Base-by-base conservation (phyloP, 2,329 filamentous ascomycete species). In the Coniochaeta prunicola region DNA sequence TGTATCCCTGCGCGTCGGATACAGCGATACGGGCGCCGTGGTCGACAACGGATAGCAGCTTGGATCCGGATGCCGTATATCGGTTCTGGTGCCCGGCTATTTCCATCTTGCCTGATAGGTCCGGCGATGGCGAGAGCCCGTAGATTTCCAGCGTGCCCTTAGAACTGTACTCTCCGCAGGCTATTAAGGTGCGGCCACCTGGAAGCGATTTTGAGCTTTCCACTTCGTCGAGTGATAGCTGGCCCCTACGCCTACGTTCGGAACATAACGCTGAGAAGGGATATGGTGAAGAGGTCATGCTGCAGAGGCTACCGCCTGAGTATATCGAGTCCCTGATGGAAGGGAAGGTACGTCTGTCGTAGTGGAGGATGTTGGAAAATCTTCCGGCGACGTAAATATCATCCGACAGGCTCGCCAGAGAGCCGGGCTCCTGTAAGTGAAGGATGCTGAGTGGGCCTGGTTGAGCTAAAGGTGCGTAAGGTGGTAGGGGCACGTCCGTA, bases 101-200 rank as follows among this genome's bases (percentile, higher is more conserved):
- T 53, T 77, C 75, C 53, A 74, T 71, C 62, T 66, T 60, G 58
- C 67, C 48, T 64, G 69, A 45, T 64, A 69, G 61, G 57, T 66
- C 59, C 62, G 61, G 50, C 4, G 60, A 30, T 57, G 73, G 73
- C 26, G 74, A 77, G 1, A 91, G 74, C 15, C 86, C 85, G 70
- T 96, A 96, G n/a, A 96, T 76, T 68, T 97, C 93, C 1, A 97
- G 77, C 0, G 89, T 92, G 0, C 93, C 93, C 71, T 94, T 92
- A 33, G 89, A 91, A 65, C 94, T 96, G 75, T 97, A 97, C 69
- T 93, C 90, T 5, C 92, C 93, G 40, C 89, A 90, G 2, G 91
- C 90, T 57, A 96, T 82, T 28, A 97, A 73, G 0, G 88, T 92
- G 53, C 87, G 79, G 0, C 86, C 81, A 13, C 71, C 80, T 0